phyloP scores from a whole-genome alignment of 306 rosid genomes.

The Begonia masoniana region DNA sequence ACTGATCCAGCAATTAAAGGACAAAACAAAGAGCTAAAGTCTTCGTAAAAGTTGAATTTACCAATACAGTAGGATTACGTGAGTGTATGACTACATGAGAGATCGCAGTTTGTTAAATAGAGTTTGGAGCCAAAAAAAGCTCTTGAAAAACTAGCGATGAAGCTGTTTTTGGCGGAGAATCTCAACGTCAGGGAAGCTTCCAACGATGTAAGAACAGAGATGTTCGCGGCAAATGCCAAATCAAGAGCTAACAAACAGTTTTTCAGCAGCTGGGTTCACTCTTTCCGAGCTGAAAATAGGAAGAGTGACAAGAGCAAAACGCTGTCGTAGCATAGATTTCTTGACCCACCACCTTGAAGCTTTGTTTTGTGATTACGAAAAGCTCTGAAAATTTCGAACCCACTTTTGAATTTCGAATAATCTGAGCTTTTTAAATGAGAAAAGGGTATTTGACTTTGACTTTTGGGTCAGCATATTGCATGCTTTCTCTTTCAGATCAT shows the following conservation, averaged over 20 bases:
- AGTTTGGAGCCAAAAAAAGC: not conserved
- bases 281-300: slow-evolving; percentile 31
- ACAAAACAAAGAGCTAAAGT: slow-evolving; percentile 32
- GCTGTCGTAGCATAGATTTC: slow-evolving; percentile 36
- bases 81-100: too few species aligned
- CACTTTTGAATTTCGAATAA: not conserved
- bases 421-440: not conserved
- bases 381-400: slow-evolving; percentile 22
- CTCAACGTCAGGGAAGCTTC: slow-evolving; percentile 50
- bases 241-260: slow-evolving; percentile 55
- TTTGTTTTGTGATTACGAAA: not conserved
- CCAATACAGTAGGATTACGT: not conserved
- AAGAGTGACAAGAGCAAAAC: slow-evolving; percentile 42
- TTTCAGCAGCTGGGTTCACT: slow-evolving; percentile 21
- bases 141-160: not conserved
- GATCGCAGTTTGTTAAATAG: too few species aligned
- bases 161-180: slow-evolving; percentile 19
- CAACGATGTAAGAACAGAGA: slow-evolving; percentile 41
- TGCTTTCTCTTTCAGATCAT: not conserved
- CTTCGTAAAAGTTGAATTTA: slow-evolving; percentile 10
- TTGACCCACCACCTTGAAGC: slow-evolving; percentile 19
- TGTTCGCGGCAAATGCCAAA: slow-evolving; percentile 22
- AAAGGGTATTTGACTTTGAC: not conserved
- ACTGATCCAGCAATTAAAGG: slow-evolving; percentile 39
- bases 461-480: not conserved